These are phyloP conservation scores for Theobroma cacao DNA, from an alignment of 345 rosid genomes.

Conservation along the genomic window DNA sequence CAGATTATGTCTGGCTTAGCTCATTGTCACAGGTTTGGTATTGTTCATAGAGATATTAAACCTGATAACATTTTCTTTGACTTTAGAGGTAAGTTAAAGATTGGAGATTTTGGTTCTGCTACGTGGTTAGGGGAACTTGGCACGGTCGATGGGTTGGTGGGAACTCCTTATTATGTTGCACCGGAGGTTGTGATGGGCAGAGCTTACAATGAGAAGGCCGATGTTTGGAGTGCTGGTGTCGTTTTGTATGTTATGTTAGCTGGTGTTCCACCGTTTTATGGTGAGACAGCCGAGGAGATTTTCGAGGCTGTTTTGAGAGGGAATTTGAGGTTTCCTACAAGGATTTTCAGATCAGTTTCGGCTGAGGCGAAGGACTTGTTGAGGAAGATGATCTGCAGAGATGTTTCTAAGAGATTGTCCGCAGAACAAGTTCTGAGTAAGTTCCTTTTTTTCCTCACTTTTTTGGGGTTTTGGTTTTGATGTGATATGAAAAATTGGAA, in stretches of 20 bases:
- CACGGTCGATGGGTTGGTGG: conserved; percentile 50
- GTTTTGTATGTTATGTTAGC: conserved; percentile 70
- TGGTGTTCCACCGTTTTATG: conserved; percentile 72
- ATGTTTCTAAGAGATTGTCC: conserved; percentile 63
- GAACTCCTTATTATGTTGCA: conserved; percentile 86
- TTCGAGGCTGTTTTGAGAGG: conserved; percentile 68
- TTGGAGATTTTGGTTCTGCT: conserved; percentile 80
- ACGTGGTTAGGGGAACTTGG: conserved; percentile 37
- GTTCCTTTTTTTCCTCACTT: conserved; percentile 17
- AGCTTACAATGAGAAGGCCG: conserved; percentile 70
- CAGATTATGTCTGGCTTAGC: conserved; percentile 56
- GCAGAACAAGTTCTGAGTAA: conserved; percentile 79
- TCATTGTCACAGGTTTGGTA: conserved; percentile 64
- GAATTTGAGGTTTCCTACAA: conserved; percentile 63
- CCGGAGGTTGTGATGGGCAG: conserved; percentile 78
- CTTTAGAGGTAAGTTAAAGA: conserved; percentile 31
- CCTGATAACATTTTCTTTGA: conserved; percentile 71
- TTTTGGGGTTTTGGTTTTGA: background rate
- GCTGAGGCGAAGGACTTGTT: conserved; percentile 59
- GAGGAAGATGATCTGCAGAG: conserved; percentile 79
- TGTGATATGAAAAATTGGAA: background rate
- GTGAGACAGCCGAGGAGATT: conserved; percentile 64
- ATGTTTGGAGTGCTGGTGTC: conserved; percentile 85
- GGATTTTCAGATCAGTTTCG: conserved; percentile 46
- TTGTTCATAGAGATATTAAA: conserved; percentile 79